Conservation (phyloP, 2,329 filamentous ascomycete genomes). For the Cadophora sp. region DNA sequence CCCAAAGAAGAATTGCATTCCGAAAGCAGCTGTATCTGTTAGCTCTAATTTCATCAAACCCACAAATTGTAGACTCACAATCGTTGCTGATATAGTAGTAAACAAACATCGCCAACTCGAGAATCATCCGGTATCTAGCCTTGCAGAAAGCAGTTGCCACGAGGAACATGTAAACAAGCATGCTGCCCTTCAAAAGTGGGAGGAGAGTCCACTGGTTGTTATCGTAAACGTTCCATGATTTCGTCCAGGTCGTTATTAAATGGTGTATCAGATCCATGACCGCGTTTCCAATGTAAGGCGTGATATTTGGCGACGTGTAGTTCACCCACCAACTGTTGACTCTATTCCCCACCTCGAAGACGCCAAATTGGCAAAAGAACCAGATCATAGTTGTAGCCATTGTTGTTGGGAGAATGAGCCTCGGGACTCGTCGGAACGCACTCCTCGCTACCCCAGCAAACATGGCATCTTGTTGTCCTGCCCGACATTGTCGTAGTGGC, state of each 20-base stretch:
- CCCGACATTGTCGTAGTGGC: constrained; percentile 60
- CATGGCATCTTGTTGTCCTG: constrained; percentile 60
- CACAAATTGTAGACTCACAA: constrained; percentile 31
- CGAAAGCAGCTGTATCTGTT: constrained; percentile 51
- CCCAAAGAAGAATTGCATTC: constrained; percentile 67
- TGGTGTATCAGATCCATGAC: constrained; percentile 53
- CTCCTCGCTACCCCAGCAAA: constrained; percentile 62
- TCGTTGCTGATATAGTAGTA: constrained; percentile 52
- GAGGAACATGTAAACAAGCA: constrained; percentile 61
- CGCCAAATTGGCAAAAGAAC: constrained; percentile 61
- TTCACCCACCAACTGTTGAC: constrained; percentile 67
- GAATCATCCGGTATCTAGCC: constrained; percentile 56
- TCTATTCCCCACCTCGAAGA: constrained; percentile 60
- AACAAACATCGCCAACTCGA: constrained; percentile 54
- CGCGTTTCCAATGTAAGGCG: constrained; percentile 50
- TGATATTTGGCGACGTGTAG: constrained; percentile 54
- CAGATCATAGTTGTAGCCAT: constrained; percentile 62
- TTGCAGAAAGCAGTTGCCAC: constrained; percentile 58
- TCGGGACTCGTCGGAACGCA: constrained; percentile 63
- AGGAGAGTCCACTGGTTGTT: constrained; percentile 65
- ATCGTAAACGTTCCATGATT: constrained; percentile 59
- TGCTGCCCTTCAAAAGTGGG: constrained; percentile 60
- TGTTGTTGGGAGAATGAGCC: constrained; percentile 63
- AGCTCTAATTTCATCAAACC: constrained; percentile 12
- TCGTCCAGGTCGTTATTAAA: constrained; percentile 59